Percentiles rank a stretch among this genome's conserved stretches.
Evolutionary conservation across 2,329 filamentous ascomycete species (phyloP).

Genomic region (Aspergillus uvarum): DNA sequence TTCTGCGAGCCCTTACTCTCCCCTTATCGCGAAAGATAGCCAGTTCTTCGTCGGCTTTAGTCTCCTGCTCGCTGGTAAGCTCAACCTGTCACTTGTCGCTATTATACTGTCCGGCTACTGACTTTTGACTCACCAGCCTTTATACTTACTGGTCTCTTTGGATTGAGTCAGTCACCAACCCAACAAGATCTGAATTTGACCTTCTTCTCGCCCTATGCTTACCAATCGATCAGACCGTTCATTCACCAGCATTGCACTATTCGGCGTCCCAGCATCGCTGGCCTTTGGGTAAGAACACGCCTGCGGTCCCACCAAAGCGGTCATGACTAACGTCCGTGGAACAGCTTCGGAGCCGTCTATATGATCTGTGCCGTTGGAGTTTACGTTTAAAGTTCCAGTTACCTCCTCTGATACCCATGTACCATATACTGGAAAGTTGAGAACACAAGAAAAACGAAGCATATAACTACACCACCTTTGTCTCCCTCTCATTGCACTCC

Average conservation of each 20-base stretch:
- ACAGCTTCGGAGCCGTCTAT: conserved; percentile 88
- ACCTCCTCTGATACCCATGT: conserved; percentile 32
- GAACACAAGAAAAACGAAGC: conserved; percentile 15
- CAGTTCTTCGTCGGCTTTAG: conserved; percentile 81
- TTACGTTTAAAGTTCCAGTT: conserved; percentile 69
- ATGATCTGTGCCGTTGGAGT: conserved; percentile 99
- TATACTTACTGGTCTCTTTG: conserved; percentile 67
- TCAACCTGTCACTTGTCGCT: not conserved
- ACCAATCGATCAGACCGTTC: conserved; percentile 68
- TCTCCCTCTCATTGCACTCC: conserved; percentile 10
- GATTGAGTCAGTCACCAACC: conserved; percentile 66
- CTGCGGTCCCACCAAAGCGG: conserved; percentile 2
- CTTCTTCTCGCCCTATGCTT: conserved; percentile 7
- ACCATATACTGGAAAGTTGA: conserved; percentile 31
- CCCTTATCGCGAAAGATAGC: conserved; percentile 73
- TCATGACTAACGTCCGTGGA: conserved; percentile 14
- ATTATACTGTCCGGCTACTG: no score
- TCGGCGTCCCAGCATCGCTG: conserved; percentile 83
- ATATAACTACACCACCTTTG: conserved; percentile 22
- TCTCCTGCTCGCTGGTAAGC: conserved; percentile 65
- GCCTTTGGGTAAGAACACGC: conserved; percentile 73
- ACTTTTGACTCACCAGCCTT: no score
- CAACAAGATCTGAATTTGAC: no score
- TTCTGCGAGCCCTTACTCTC: conserved; percentile 79
- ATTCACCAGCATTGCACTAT: conserved; percentile 69